Base-by-base conservation (phyloP, 1,284 basidiomycete genomes). In the Tilletia walkeri region DNA sequence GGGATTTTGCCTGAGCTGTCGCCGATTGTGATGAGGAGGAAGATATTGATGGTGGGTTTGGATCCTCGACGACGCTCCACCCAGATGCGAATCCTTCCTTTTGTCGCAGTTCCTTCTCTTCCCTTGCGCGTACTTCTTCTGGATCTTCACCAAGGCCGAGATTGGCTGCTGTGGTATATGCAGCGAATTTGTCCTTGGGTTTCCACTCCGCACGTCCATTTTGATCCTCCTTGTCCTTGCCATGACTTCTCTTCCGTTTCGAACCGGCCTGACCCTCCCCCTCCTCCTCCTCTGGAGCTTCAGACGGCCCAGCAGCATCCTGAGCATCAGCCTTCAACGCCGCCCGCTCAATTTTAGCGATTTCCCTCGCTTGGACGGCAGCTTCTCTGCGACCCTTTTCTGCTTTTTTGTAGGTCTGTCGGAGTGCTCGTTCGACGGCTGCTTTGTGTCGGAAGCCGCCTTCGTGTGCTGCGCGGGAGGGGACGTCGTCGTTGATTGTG, bases 381-480 rank as follows among this genome's bases (percentile, higher is more conserved):
- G 88, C 87, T 76, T 96, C 94, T 84, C 91, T 89, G 86, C 92
- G 92, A 69, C 89, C 89, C 85, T 90, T 90, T 85, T 94, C 92
- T 4, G 94, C 91, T n/a, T 89, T 86, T 86, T 95, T 95, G 88
- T 99, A 99, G 39, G 98, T 88, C 54, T 91, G 89, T 54, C 93
- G 88, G 68, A 99, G 92, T 84, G 91, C 95, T 9, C 94, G 88
- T 81, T 97, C 94, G 73, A 92, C 90, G 84, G 93, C 96, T 65
- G 94, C 94, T 83, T 96, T 92, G 86, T 99, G 96, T 65, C 93
- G 89, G 66, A 95, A 85, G 59, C 96, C 96, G 74, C 89, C 91
- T 85, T 99, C 96, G 84, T 99, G 96, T 72, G 95, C 93, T 73
- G 89, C 87, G 67, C 92, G 89, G 2, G 95, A 98, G 81, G 87